phyloP scores from a whole-genome alignment of 768 basidiomycete genomes.

The Leccinum ochraceum region DNA sequence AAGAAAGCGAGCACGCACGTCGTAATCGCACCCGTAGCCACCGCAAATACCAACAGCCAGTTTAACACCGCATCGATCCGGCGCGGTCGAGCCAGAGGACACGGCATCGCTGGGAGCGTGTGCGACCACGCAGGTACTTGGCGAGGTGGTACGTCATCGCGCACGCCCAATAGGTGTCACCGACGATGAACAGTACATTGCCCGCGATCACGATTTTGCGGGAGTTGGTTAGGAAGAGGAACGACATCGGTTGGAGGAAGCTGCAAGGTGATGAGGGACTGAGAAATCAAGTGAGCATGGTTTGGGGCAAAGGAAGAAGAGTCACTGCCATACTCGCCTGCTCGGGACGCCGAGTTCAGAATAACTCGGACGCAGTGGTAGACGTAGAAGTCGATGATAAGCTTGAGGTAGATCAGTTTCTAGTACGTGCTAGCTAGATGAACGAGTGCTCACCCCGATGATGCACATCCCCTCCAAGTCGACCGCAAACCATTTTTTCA shows the following conservation, averaged over 20 bases:
- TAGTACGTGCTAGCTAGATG: not conserved
- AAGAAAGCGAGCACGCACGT: conserved; percentile 15
- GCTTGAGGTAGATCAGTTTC: conserved; percentile 16
- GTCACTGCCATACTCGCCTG: conserved; percentile 11
- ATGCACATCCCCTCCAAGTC: conserved; percentile 21
- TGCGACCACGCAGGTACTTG: conserved; percentile 13
- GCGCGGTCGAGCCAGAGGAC: not conserved
- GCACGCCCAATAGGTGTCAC: conserved; percentile 23
- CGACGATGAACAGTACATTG: conserved; percentile 27
- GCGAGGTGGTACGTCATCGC: conserved; percentile 26
- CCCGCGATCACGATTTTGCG: conserved; percentile 17
- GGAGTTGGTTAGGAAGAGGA: not conserved
- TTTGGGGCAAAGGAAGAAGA: not conserved
- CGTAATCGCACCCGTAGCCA: conserved; percentile 29
- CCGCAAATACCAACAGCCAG: conserved; percentile 23
- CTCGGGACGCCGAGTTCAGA: conserved; percentile 16
- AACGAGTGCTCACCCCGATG: conserved; percentile 22
- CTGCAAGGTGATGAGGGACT: not conserved
- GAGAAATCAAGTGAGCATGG: not conserved
- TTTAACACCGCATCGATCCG: conserved; percentile 27
- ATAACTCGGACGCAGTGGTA: conserved; percentile 18
- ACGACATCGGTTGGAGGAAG: conserved; percentile 11
- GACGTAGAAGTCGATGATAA: conserved; percentile 30
- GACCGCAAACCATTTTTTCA: not conserved
- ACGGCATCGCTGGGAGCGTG: not conserved